phyloP scores from a whole-genome alignment of 2,329 filamentous ascomycete species.

The Phoma herbarum region DNA sequence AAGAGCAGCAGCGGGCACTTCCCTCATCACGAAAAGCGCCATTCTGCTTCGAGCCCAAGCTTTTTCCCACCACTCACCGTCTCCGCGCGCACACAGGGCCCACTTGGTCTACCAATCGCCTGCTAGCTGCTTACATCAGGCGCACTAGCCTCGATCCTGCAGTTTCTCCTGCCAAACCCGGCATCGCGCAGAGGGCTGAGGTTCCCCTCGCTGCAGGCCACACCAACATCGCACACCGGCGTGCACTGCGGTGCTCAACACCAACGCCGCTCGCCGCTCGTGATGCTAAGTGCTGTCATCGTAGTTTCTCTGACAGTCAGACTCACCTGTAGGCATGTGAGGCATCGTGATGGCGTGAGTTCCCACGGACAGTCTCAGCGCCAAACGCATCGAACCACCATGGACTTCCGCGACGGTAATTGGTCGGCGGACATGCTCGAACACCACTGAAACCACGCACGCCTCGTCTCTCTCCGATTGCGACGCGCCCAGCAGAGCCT shows the following conservation, averaged over 20 bases:
- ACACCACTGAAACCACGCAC: conserved; percentile 48
- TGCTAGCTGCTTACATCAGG: conserved; percentile 17
- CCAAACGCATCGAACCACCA: conserved; percentile 39
- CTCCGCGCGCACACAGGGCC: background rate
- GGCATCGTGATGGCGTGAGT: conserved; percentile 7
- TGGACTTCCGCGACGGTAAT: conserved; percentile 35
- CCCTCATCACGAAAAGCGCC: conserved; percentile 23
- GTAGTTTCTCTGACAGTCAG: background rate
- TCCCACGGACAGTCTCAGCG: conserved; percentile 33
- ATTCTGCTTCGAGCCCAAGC: conserved; percentile 16
- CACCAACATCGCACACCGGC: conserved; percentile 26
- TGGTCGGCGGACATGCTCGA: conserved; percentile 39
- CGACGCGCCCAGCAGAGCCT: conserved; percentile 43
- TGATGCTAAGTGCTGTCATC: background rate
- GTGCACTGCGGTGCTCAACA: conserved; percentile 18
- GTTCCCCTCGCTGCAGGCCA: conserved; percentile 22
- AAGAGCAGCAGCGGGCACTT: conserved; percentile 24
- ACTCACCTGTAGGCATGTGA: background rate
- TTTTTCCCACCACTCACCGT: conserved; percentile 16
- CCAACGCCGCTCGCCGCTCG: conserved; percentile 12
- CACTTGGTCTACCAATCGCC: conserved; percentile 10
- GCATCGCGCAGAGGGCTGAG: conserved; percentile 8
- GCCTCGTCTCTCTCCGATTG: conserved; percentile 43
- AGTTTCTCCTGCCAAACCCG: conserved; percentile 19
- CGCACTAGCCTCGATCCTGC: conserved; percentile 20